These are phyloP conservation scores for Coniosporium tulheliwenetii DNA, from an alignment of 2,329 filamentous ascomycete genomes.

Conservation along the genomic window DNA sequence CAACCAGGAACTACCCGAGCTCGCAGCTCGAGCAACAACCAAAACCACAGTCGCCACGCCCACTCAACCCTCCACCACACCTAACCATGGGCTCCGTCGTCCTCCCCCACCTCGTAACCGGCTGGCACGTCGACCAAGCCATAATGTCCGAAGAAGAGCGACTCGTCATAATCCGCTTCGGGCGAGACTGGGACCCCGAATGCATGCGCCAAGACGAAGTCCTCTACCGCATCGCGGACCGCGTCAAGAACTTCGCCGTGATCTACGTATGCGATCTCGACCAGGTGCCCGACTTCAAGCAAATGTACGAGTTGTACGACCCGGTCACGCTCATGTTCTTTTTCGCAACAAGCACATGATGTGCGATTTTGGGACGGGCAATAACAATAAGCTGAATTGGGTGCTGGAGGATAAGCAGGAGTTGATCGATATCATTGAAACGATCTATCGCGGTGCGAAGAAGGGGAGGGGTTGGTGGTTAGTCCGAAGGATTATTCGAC, in stretches of 20 bases:
- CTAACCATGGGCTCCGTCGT: constrained; percentile 64
- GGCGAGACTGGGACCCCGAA: constrained; percentile 70
- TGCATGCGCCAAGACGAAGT: constrained; percentile 81
- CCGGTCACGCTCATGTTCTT: constrained; percentile 95
- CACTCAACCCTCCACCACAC: background rate
- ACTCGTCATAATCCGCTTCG: constrained; percentile 86
- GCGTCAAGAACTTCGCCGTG: constrained; percentile 83
- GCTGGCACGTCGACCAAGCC: constrained; percentile 97
- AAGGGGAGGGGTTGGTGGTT: constrained; percentile 90
- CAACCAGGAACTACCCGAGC: too few relatives aligned
- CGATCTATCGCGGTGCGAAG: constrained; percentile 94
- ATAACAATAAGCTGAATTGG: constrained; percentile 98
- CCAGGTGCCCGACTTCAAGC: constrained; percentile 81
- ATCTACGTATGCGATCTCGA: constrained; percentile 93
- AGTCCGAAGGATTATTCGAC: constrained; percentile 80
- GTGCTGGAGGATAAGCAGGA: constrained; percentile 96
- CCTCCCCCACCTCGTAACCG: constrained; percentile 76
- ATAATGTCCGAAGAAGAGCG: constrained; percentile 85
- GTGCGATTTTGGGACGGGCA: constrained; percentile 93
- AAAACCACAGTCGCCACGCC: too few relatives aligned
- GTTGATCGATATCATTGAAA: constrained; percentile 96
- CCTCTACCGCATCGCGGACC: constrained; percentile 84
- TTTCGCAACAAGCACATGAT: constrained; percentile 98
- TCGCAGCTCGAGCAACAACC: too few relatives aligned
- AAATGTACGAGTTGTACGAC: constrained; percentile 77